Base-by-base conservation (phyloP, 352 stramenopile species). In the Elongisporangium undulatum region DNA sequence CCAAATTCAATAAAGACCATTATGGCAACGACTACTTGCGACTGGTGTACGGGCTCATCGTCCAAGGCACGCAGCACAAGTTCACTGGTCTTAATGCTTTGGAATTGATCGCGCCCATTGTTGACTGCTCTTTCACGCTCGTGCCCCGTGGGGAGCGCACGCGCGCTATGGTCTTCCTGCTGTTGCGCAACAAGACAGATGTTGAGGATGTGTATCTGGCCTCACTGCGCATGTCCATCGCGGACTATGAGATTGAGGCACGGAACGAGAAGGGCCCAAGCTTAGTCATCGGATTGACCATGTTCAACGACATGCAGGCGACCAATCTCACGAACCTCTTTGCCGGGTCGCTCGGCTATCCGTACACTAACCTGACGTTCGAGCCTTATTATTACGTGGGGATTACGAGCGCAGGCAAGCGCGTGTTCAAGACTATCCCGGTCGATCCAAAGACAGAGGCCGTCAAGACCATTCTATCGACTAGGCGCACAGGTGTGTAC, bases 401-500 rank as follows among this genome's bases (percentile, higher is more conserved):
- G 34, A 17, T 45, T 10, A 45, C 34, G 13, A 10, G 5, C 34
- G 34, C 7, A 45, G 34, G 34, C 34, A 45, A 45, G 34, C 34
- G 34, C 34, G 12, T 15, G 6, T 45, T 45, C 34, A 8, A 45
- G 34, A 45, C 34, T 10, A 12, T 45, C 4, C 34, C 34, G 7
- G 34, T 4, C 10, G 34, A 45, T 45, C 34, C 34, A 3, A 45
- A 45, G 34, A 45, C 34, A 2, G 34, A 45, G 34, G 12, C 34
- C 34, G 56, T 72, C 5, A 75, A 71, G 34, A 64, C 50, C 1
- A 45, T 83, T 16, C 56, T 64, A 6, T 79, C 73, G 21, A 57
- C 71, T 0, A 64, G 58, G 39, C 67, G 67, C 19, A 64, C 67
- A 1, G 76, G 76, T 0, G 81, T 81, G 54, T 86, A 74, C 58